A percentile compares a stretch with the other conserved stretches of the same genome.
phyloP scores from a whole-genome alignment of 1,284 basidiomycete species.

The Leccinum pachyderme region DNA sequence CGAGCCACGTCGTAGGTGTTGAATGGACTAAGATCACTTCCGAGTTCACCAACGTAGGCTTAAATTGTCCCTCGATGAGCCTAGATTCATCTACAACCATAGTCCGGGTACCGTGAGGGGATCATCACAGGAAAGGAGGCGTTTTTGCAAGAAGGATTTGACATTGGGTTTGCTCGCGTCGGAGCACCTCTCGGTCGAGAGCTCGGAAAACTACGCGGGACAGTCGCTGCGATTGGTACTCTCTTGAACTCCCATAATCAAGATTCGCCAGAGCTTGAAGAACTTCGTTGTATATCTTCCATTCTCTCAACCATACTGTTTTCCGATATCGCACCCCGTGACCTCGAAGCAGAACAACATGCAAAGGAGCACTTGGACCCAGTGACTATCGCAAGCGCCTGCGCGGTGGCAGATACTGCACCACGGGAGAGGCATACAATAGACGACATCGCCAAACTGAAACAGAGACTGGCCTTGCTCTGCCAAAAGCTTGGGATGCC shows the following conservation, averaged over 20 bases:
- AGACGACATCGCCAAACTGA: slow-evolving; percentile 44
- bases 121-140: slow-evolving; percentile 83
- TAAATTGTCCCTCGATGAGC: slow-evolving; percentile 1
- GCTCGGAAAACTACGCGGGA: slow-evolving; percentile 69
- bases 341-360: slow-evolving; percentile 71
- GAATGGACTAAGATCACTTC: slow-evolving; percentile 67
- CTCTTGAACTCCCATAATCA: slow-evolving; percentile 40
- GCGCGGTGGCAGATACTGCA: slow-evolving; percentile 38
- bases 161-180: slow-evolving; percentile 68
- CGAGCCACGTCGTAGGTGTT: slow-evolving; percentile 36
- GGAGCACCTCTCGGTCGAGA: slow-evolving; percentile 75
- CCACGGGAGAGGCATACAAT: slow-evolving; percentile 31
- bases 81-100: slow-evolving; percentile 4
- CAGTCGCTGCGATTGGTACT: slow-evolving; percentile 57
- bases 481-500: slow-evolving; percentile 35
- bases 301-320: slow-evolving; percentile 59
- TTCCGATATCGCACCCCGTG: slow-evolving; percentile 64
- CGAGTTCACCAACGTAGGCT: slow-evolving; percentile 62
- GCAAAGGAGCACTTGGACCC: slow-evolving; percentile 56
- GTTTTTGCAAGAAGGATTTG: slow-evolving; percentile 78
- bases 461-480: slow-evolving; percentile 40
- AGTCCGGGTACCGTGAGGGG: slow-evolving; percentile 88
- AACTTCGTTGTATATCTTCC: slow-evolving; percentile 52
- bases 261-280: slow-evolving; percentile 27
- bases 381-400: slow-evolving; percentile 40